phyloP scores from a whole-genome alignment of 768 basidiomycete species.

The Suillus occidentalis region DNA sequence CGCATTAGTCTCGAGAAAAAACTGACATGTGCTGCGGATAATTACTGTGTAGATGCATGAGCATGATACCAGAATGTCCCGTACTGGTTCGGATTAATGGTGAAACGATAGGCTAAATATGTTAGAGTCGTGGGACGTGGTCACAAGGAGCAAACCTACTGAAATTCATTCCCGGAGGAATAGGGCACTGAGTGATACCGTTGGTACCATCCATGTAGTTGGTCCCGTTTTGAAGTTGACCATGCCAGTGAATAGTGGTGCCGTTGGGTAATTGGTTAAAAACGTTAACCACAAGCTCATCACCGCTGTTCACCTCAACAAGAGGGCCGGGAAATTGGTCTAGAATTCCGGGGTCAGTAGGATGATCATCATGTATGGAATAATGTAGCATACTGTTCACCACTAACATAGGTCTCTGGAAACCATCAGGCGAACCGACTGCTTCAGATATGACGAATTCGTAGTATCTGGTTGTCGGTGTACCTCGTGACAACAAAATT shows the following conservation, averaged over 20 bases:
- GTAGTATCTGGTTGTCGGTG: conserved; percentile 42
- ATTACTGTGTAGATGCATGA: conserved; percentile 30
- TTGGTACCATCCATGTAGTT: conserved; percentile 49
- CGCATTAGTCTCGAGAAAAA: conserved; percentile 18
- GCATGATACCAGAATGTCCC: conserved; percentile 55
- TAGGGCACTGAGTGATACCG: conserved; percentile 51
- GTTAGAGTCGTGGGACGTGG: not conserved
- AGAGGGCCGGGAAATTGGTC: conserved; percentile 37
- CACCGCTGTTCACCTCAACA: conserved; percentile 36
- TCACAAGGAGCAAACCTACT: conserved; percentile 16
- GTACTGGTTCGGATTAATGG: conserved; percentile 39
- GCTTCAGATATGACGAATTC: conserved; percentile 42
- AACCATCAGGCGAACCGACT: conserved; percentile 42
- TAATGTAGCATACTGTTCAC: conserved; percentile 39
- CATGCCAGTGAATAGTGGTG: conserved; percentile 35
- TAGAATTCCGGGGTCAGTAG: conserved; percentile 12
- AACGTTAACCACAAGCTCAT: conserved; percentile 35
- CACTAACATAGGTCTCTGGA: conserved; percentile 43
- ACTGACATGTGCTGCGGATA: conserved; percentile 13
- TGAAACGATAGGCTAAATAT: conserved; percentile 36
- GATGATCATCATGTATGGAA: not conserved
- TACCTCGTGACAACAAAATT: conserved; percentile 25
- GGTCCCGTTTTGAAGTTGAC: conserved; percentile 44
- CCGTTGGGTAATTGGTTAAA: conserved; percentile 33
- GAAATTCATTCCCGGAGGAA: conserved; percentile 47